Evolutionary conservation across 495 filamentous ascomycete species (phyloP), one percentile per base, ranked within the genome.

Genomic region (Opeltia flavorubescens): DNA sequence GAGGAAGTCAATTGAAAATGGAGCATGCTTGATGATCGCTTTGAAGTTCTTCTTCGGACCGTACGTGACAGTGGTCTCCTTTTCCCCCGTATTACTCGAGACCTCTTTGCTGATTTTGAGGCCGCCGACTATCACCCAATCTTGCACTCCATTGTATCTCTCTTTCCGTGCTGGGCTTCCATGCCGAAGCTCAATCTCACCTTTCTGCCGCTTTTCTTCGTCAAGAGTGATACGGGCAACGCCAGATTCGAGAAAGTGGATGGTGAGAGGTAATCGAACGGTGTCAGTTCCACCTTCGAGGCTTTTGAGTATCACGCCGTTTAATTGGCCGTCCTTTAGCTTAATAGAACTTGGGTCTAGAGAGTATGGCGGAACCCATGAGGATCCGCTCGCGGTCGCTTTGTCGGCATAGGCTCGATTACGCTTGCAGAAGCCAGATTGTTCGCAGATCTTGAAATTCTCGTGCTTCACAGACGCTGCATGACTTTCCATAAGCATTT

Each of bases 351-450:
- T 68, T 43, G 78, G 63, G 31, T 80, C 70, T 41, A 96, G 76
- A 54, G 74, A 74, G 63, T 95, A 98, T 1, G 89, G 88, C 13
- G 87, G 80, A 48, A 66, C 65, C 87, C 87, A 95, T 15, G 73
- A 68, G 33, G 76, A 69, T 42, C 76, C 78, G 27, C 71, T 56
- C 26, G 75, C 66, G 31, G 74, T 63, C 46, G 75, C 87, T 44
- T 76, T 69, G 60, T 96, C 88, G 50, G 93, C 93, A 58, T 81
- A 85, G 24, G 78, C 83, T 59, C 89, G 80, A 63, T 95, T 95
- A 47, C 91, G 86, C 59, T 84, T 86, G 64, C 93, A 96, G 70
- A 96, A 98, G 47, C 91, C 91, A 0, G 89, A 88, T 62, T 98
- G 91, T 30, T 76, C 66, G 67, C 91, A 98, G 50, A 80, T 94